These are phyloP conservation scores for Colletotrichum orchidophilum DNA, from an alignment of 2,329 filamentous ascomycete species.

Conservation along the genomic window DNA sequence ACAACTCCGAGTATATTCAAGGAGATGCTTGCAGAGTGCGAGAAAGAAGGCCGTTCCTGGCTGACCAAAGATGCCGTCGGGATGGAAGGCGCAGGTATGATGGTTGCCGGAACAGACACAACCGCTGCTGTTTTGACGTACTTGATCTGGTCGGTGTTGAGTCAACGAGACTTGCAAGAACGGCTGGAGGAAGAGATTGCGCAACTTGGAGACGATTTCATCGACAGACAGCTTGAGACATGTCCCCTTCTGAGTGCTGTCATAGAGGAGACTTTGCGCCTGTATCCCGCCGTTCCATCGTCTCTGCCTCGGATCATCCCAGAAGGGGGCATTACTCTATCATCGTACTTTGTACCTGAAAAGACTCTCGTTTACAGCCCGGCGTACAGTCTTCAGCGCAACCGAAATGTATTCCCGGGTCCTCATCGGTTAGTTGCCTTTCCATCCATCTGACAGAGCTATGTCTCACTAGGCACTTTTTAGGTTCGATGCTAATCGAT, in stretches of 20 bases:
- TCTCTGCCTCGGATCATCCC: constrained; percentile 52
- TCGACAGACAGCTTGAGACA: constrained; percentile 43
- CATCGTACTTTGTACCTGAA: constrained; percentile 49
- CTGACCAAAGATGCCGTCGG: constrained; percentile 43
- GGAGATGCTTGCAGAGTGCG: not conserved
- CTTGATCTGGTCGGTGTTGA: constrained; percentile 51
- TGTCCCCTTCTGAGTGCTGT: constrained; percentile 52
- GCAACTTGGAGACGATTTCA: constrained; percentile 36
- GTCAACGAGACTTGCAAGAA: constrained; percentile 40
- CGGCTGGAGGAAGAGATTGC: constrained; percentile 47
- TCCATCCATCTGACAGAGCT: not conserved
- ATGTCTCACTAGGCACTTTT: constrained; percentile 4
- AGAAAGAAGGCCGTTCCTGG: not conserved
- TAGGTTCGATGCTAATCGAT: constrained; percentile 9
- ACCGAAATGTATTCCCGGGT: constrained; percentile 50
- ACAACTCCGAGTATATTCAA: not conserved
- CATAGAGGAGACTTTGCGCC: constrained; percentile 56
- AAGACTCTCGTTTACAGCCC: constrained; percentile 52
- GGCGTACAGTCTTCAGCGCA: constrained; percentile 57
- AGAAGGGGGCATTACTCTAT: constrained; percentile 47
- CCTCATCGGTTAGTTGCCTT: constrained; percentile 40
- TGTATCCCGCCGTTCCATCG: constrained; percentile 51
- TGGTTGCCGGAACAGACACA: constrained; percentile 62
- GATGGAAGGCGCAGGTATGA: constrained; percentile 53
- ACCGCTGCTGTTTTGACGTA: constrained; percentile 61